Percentiles rank a stretch among this genome's conserved stretches.
Evolutionary conservation across 1,284 basidiomycete genomes (phyloP).

Genomic region (Ceratobasidium sp.): DNA sequence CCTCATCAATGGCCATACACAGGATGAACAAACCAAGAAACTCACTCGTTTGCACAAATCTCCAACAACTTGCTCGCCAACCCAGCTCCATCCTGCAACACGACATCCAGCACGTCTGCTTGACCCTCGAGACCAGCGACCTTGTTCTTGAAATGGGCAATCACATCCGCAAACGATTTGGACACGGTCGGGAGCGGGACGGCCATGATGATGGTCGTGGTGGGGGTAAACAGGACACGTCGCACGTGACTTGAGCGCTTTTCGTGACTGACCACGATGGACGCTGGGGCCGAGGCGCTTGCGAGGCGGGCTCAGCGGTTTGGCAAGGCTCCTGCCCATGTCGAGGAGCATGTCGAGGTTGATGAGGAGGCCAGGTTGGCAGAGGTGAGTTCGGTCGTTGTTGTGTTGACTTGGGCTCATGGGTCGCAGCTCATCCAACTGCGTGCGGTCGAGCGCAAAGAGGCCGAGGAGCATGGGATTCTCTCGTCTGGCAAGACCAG

Average conservation of each 20-base stretch:
- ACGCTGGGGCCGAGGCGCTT: constrained; percentile 21
- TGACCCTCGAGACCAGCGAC: not conserved
- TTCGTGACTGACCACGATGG: constrained; percentile 8
- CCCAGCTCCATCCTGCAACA: constrained; percentile 69
- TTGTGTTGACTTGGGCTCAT: not conserved
- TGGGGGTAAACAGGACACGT: not conserved
- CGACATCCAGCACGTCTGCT: constrained; percentile 51
- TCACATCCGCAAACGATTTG: constrained; percentile 33
- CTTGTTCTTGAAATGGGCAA: constrained; percentile 19
- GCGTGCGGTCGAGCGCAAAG: constrained; percentile 20
- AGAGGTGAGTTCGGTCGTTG: not conserved
- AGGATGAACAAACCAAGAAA: constrained; percentile 35
- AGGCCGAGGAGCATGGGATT: constrained; percentile 14
- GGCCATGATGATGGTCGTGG: constrained; percentile 13
- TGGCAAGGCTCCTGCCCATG: not conserved
- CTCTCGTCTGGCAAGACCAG: constrained; percentile 24
- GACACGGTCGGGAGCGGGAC: constrained; percentile 12
- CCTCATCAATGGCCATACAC: not conserved
- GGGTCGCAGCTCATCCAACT: constrained; percentile 22
- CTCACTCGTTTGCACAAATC: constrained; percentile 70
- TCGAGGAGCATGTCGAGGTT: not conserved
- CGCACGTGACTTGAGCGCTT: not conserved
- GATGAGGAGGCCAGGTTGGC: constrained; percentile 24
- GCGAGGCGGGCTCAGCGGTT: constrained; percentile 33
- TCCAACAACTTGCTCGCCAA: constrained; percentile 71